Evolutionary conservation across 129 eudicot species (phyloP).

Genomic region (Lonicera japonica): DNA sequence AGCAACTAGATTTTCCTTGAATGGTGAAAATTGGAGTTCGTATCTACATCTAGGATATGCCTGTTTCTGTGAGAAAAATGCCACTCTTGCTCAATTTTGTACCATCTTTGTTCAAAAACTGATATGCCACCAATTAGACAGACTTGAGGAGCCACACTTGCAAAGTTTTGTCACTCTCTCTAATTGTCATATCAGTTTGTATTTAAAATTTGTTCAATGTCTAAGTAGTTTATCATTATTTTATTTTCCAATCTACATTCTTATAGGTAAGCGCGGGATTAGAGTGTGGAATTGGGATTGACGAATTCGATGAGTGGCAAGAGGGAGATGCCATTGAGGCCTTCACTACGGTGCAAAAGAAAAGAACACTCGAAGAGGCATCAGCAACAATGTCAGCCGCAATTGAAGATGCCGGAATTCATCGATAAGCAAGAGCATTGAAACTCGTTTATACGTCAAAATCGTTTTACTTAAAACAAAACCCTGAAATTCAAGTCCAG

Average conservation of each 20-base stretch:
- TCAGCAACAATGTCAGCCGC: slow-evolving; percentile 80
- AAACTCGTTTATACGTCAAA: slow-evolving; percentile 10
- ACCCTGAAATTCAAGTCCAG: neutral
- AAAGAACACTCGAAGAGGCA: slow-evolving; percentile 90
- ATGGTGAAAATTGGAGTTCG: too few relatives aligned
- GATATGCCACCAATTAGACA: too few relatives aligned
- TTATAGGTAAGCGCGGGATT: slow-evolving; percentile 81
- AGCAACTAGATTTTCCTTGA: too few relatives aligned
- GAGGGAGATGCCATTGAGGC: slow-evolving; percentile 73
- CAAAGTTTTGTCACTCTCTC: too few relatives aligned
- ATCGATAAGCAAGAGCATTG: slow-evolving; percentile 22
- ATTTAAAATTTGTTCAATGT: too few relatives aligned
- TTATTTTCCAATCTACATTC: neutral
- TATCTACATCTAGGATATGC: too few relatives aligned
- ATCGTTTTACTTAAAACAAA: neutral
- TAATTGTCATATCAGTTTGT: too few relatives aligned
- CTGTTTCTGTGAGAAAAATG: too few relatives aligned
- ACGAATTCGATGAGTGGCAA: slow-evolving; percentile 64
- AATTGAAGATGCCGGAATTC: slow-evolving; percentile 46
- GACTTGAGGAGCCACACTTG: too few relatives aligned
- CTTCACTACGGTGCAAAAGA: slow-evolving; percentile 58
- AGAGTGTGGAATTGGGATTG: slow-evolving; percentile 87
- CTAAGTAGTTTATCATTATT: too few relatives aligned
- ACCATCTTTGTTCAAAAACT: too few relatives aligned
- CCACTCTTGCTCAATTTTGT: too few relatives aligned